These are phyloP conservation scores for Dactylellina leptospora DNA, from an alignment of 2,329 filamentous ascomycete genomes.

Conservation along the genomic window DNA sequence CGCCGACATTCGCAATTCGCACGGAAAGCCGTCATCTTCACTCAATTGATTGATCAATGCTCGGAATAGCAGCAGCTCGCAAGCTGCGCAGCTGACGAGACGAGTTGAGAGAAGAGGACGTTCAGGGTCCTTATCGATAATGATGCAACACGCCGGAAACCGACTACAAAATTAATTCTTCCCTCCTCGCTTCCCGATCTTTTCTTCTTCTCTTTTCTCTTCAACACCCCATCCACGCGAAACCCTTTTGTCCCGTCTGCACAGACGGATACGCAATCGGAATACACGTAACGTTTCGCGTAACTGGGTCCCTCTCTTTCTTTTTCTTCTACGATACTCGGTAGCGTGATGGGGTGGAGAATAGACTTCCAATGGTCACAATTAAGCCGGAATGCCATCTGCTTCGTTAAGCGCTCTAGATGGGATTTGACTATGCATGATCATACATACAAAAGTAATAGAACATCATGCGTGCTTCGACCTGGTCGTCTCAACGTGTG, in stretches of 20 bases:
- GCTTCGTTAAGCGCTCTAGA: constrained; percentile 34
- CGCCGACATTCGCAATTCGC: constrained; percentile 4
- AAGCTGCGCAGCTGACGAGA: no score
- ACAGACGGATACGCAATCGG: constrained; percentile 6
- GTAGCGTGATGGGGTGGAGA: constrained; percentile 52
- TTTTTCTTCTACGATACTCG: constrained; percentile 12
- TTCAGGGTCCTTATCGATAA: no score
- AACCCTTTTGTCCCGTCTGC: constrained; percentile 1
- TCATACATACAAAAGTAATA: constrained; percentile 48
- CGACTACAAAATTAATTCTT: not conserved
- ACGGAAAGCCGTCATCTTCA: not conserved
- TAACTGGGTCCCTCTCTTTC: constrained; percentile 44
- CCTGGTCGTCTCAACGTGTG: no score
- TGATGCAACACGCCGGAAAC: no score
- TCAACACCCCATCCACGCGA: constrained; percentile 52
- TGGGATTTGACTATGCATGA: constrained; percentile 54
- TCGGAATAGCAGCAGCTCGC: no score
- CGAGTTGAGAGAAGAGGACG: no score
- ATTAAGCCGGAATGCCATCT: constrained; percentile 54
- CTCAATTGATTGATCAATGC: no score
- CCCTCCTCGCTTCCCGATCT: not conserved
- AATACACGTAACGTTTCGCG: constrained; percentile 24
- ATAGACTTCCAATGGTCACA: constrained; percentile 47
- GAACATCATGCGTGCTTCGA: no score
- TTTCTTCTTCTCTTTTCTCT: constrained; percentile 24